phyloP scores from a whole-genome alignment of 2,329 filamentous ascomycete species.

The Orbilia oligospora region DNA sequence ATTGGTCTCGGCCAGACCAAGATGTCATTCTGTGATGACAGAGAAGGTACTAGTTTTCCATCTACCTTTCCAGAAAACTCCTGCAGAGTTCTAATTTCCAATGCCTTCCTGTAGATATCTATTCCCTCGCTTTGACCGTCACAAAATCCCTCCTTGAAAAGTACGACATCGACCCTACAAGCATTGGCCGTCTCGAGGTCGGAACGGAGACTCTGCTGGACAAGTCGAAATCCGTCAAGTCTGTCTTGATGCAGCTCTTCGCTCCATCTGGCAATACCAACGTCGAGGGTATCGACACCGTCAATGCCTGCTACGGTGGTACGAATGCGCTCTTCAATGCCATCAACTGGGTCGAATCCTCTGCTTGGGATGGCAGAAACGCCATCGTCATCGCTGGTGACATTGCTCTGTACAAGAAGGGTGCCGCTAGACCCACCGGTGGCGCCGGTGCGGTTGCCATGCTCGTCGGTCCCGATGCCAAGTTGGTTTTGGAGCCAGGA shows the following conservation, averaged over 20 bases:
- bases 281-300: constrained; percentile 84
- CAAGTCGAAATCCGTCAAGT: constrained; percentile 93
- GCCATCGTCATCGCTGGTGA: constrained; percentile 85
- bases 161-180: constrained; percentile 84
- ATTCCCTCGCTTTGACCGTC: constrained; percentile 85
- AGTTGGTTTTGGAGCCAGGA: constrained; percentile 82
- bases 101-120: constrained; percentile 77
- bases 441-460: constrained; percentile 84
- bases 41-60: constrained; percentile 75
- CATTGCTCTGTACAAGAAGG: constrained; percentile 88
- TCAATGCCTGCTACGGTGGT: constrained; percentile 89
- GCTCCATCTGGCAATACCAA: constrained; percentile 80
- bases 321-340: constrained; percentile 88
- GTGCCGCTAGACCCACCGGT: constrained; percentile 83
- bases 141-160: constrained; percentile 83
- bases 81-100: not conserved
- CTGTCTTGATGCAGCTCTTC: constrained; percentile 88
- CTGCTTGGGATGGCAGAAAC: constrained; percentile 86
- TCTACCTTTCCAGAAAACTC: not conserved
- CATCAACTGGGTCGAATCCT: constrained; percentile 88
- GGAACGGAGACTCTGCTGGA: constrained; percentile 88
- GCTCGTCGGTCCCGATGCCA: constrained; percentile 83
- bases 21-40: constrained; percentile 93
- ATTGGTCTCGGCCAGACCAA: constrained; percentile 91
- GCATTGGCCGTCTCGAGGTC: constrained; percentile 84